Conservation (phyloP, 805 yeast species). For the Ogataea allantospora region DNA sequence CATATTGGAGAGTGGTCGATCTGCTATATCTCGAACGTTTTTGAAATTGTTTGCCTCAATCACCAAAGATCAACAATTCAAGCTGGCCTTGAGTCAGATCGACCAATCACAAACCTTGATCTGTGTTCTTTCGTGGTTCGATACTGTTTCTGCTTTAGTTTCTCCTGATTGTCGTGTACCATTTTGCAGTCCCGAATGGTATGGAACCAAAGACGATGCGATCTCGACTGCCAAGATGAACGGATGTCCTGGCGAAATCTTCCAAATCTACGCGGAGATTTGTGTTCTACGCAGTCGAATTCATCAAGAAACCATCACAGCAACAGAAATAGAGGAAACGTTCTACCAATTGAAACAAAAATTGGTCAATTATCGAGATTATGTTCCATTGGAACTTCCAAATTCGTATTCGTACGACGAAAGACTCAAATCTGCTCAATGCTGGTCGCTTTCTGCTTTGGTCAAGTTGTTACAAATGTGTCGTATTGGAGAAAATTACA, state of each 20-base stretch:
- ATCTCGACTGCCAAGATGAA: slow-evolving; percentile 52
- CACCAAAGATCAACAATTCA: slow-evolving; percentile 46
- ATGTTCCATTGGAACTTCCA: slow-evolving; percentile 34
- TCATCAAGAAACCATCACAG: slow-evolving; percentile 4
- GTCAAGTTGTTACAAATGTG: slow-evolving; percentile 31
- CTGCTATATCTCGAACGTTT: slow-evolving; percentile 49
- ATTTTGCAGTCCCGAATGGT: slow-evolving; percentile 51
- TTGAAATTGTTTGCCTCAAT: slow-evolving; percentile 49
- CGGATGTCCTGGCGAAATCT: slow-evolving; percentile 63
- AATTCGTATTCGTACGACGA: slow-evolving; percentile 36
- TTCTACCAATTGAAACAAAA: slow-evolving; percentile 35
- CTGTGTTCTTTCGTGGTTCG: slow-evolving; percentile 58
- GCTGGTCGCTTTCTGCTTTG: slow-evolving; percentile 48
- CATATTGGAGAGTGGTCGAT: slow-evolving; percentile 52
- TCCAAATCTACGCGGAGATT: slow-evolving; percentile 44
- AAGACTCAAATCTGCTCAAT: slow-evolving; percentile 51
- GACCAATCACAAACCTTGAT: slow-evolving; percentile 50
- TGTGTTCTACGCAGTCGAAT: slow-evolving; percentile 35
- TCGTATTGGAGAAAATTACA: slow-evolving; percentile 18
- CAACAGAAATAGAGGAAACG: slow-evolving; percentile 1
- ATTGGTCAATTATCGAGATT: slow-evolving; percentile 47
- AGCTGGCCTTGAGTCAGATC: slow-evolving; percentile 41
- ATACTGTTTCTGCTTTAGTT: slow-evolving; percentile 53
- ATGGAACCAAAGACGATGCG: slow-evolving; percentile 42
- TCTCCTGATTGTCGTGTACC: slow-evolving; percentile 59